A percentile compares a stretch with the other conserved stretches of the same genome.
Conservation (phyloP, 768 basidiomycete species). For the Hygrophorus pudorinus region DNA sequence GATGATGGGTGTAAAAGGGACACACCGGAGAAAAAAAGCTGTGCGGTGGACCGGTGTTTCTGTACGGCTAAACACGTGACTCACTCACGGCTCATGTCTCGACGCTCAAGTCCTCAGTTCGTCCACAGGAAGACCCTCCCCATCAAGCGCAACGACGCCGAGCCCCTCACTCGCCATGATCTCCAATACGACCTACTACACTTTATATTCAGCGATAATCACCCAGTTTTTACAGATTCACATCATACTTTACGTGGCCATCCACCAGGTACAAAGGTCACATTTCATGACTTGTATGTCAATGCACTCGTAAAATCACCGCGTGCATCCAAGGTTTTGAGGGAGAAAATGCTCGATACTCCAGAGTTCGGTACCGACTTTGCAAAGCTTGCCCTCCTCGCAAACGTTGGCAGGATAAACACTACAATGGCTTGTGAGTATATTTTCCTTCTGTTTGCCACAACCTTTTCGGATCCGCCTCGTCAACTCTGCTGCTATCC, state of each 20-base stretch:
- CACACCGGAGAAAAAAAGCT: conserved; percentile 20
- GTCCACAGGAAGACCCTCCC: conserved; percentile 52
- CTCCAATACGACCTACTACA: conserved; percentile 75
- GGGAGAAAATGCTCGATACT: conserved; percentile 59
- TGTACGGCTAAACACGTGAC: conserved; percentile 71
- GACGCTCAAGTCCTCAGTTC: conserved; percentile 81
- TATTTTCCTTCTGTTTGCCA: conserved; percentile 39
- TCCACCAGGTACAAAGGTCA: conserved; percentile 36
- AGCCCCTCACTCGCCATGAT: conserved; percentile 57
- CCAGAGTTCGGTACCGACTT: conserved; percentile 54
- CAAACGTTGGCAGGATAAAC: conserved; percentile 78
- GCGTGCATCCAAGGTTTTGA: conserved; percentile 59
- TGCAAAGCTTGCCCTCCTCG: conserved; percentile 60
- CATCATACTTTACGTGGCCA: conserved; percentile 43
- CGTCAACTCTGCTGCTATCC: background rate
- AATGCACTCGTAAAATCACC: conserved; percentile 57
- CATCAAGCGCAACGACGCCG: conserved; percentile 51
- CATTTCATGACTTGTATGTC: conserved; percentile 71
- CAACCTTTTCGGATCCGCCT: background rate
- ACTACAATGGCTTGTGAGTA: conserved; percentile 75
- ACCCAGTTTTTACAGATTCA: conserved; percentile 44
- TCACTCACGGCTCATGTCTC: conserved; percentile 47
- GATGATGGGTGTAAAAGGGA: background rate
- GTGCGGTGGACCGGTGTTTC: too few relatives aligned
- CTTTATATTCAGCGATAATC: conserved; percentile 62